Evolutionary conservation across 177 flowering plant genomes (phyloP).

Genomic region (Vitis hybrid): DNA sequence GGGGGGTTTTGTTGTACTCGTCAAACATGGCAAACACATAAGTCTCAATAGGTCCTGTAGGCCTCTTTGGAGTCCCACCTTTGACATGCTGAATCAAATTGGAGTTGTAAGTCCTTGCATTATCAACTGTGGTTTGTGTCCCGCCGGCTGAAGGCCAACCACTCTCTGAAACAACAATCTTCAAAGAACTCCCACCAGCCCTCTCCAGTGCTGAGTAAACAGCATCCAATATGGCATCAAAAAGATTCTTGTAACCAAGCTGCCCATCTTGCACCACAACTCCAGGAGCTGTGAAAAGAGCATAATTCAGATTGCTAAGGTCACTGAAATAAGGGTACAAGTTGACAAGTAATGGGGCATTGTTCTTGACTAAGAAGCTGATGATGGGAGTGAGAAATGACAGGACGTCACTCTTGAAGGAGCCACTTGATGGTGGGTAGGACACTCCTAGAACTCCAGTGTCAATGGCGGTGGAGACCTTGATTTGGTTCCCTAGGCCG

Average conservation of each 20-base stretch:
- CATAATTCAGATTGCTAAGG: background rate
- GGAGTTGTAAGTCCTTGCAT: too few relatives aligned
- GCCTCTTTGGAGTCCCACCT: too few relatives aligned
- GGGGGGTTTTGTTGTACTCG: too few relatives aligned
- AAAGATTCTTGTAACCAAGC: background rate
- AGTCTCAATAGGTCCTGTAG: too few relatives aligned
- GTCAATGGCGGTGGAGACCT: constrained; percentile 23
- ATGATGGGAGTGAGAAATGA: constrained; percentile 20
- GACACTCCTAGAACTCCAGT: constrained; percentile 5
- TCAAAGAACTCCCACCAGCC: background rate
- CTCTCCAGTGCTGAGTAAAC: constrained; percentile 1
- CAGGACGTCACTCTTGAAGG: constrained; percentile 6
- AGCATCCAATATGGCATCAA: constrained; percentile 4
- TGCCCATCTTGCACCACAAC: background rate
- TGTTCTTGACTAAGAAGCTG: constrained; percentile 13
- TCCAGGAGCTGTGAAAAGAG: background rate
- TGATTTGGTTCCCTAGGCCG: constrained; percentile 13
- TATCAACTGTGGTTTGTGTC: too few relatives aligned
- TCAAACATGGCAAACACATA: too few relatives aligned
- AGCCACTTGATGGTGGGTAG: constrained; percentile 24
- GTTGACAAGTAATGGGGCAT: constrained; percentile 26
- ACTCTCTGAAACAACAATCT: background rate
- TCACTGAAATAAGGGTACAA: constrained; percentile 27
- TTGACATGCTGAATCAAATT: too few relatives aligned
- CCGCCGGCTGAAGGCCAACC: constrained; percentile 2